Base-by-base conservation (phyloP, 495 filamentous ascomycete genomes). In the Penicillium ucsense region DNA sequence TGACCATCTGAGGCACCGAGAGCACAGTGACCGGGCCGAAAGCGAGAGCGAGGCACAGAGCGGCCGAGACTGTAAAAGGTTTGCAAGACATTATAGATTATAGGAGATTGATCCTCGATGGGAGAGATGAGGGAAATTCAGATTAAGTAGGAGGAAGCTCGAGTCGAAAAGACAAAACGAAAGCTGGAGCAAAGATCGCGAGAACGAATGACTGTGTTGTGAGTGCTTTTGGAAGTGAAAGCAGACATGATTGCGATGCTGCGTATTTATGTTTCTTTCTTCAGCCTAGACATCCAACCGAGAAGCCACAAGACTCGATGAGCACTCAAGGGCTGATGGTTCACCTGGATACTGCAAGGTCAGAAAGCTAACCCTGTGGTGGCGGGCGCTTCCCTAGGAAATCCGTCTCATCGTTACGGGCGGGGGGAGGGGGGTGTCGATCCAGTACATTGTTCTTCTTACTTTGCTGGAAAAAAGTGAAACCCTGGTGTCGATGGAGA, bases 21-120 rank as follows among this genome's bases (percentile, higher is more conserved):
- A 73, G 53, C 29, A 68, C 59, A 5, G 61, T 48, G 8, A 57
- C 53, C 31, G 67, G 66, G 32, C 59, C 61, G 34, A 61, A 47
- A 40, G 66, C 52, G 20, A 73, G 59, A 41, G 67, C 27, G 4
- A 71, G 60, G 52, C 61, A 65, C 51, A 73, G 46, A 38, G 66
- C 55, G 45, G 67, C 51, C 5, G 64, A 62, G 51, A 63, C 39
- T 37, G 42, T 62, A 49, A 68, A 66, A 45, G 57, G 53, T 45
- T 49, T 55, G 49, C 60, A 56, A 52, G 54, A 41, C 67, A 68
- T 71, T 52, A 41, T 60, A 45, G 40, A 34, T 34, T 4, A 12
- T 11, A n/a, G 41, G 31, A 48, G 31, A 42, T 39, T 47, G 11
- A 34, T 38, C 35, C 32, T 44, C 7, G 43, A 49, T 38, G 27